Base-by-base conservation (phyloP, 148 eudicot species). In the Vaccinium macrocarpon region DNA sequence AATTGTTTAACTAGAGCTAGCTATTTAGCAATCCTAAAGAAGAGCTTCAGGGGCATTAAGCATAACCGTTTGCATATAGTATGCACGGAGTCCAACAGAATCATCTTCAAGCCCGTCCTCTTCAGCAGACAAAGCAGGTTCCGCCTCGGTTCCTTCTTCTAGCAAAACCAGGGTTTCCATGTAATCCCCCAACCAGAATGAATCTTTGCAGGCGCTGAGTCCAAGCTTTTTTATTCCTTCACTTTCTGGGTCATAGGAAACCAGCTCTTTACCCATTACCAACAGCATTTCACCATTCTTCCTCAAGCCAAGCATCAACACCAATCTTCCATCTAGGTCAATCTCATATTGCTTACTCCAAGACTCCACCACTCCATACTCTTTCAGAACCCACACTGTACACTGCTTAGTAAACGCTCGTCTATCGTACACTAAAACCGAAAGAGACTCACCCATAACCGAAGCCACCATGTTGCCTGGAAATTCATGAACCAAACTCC, bases 351-450 rank as follows among this genome's bases (percentile, higher is more conserved):
- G 38, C 38, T 70, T 70, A 29, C 15, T 29, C 74, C 74, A 70
- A 70, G 74, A 70, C 72, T 66, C 72, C 29, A 21, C 72, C 72
- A 66, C 72, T 2, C 72, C 72, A 66, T 66, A 70, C 74, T 70
- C 74, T 3, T 70, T 29, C 74, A 70, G 27, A 25, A 70, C 74
- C 74, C 74, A 70, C 38, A 70, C 74, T 16, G 16, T 29, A 13
- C 42, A 70, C n/a, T 14, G 38, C 38, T 70, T 70, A 66, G 29
- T 25, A 29, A 10, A 70, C 5, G 38, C 38, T 25, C 42, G 74
- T 2, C 12, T 29, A 27, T 70, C 74, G 18, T 70, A 27, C 74
- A 21, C 66, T 21, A 61, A 23, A 23, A 61, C 66, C 66, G 25
- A 61, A 61, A 61, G 66, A 61, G 10, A 61, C 25, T 61, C 66